phyloP scores from a whole-genome alignment of 306 rosid species.

The Gastrolobium bilobum region DNA sequence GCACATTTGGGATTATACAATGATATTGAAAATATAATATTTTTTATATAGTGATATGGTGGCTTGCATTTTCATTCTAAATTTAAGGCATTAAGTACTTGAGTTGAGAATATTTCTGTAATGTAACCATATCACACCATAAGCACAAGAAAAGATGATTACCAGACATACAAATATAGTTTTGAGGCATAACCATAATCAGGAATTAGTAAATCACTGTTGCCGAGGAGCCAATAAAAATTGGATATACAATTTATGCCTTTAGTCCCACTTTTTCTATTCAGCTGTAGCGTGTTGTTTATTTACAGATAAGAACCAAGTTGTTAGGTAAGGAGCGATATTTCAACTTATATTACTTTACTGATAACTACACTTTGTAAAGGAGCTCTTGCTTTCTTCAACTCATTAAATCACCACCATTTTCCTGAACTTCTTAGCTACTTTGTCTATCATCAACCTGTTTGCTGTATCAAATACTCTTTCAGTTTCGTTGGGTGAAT shows the following conservation, averaged over 20 bases:
- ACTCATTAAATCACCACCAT: constrained; percentile 25
- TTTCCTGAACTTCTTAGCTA: constrained; percentile 29
- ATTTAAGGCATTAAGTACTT: neutral
- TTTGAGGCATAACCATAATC: constrained; percentile 7
- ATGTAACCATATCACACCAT: constrained; percentile 4
- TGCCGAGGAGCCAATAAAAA: neutral
- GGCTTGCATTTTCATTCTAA: neutral
- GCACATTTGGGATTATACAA: neutral
- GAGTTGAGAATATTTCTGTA: constrained; percentile 11
- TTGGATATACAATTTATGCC: constrained; percentile 22
- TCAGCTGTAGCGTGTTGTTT: neutral
- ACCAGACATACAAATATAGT: neutral
- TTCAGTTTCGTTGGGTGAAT: constrained; percentile 60
- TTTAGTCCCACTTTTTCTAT: constrained; percentile 17
- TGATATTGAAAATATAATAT: constrained; percentile 4
- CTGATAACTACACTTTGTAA: constrained; percentile 17
- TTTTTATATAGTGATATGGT: constrained; percentile 8
- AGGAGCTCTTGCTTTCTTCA: constrained; percentile 31
- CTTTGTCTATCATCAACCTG: constrained; percentile 35
- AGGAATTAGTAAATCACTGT: constrained; percentile 18
- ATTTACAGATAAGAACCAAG: constrained; percentile 40
- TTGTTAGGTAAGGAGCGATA: constrained; percentile 7
- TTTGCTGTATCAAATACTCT: constrained; percentile 58
- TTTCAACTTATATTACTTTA: constrained; percentile 26
- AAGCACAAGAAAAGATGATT: constrained; percentile 4